phyloP scores from a whole-genome alignment of 2,329 filamentous ascomycete genomes.

The Penicillium sclerotigenum region DNA sequence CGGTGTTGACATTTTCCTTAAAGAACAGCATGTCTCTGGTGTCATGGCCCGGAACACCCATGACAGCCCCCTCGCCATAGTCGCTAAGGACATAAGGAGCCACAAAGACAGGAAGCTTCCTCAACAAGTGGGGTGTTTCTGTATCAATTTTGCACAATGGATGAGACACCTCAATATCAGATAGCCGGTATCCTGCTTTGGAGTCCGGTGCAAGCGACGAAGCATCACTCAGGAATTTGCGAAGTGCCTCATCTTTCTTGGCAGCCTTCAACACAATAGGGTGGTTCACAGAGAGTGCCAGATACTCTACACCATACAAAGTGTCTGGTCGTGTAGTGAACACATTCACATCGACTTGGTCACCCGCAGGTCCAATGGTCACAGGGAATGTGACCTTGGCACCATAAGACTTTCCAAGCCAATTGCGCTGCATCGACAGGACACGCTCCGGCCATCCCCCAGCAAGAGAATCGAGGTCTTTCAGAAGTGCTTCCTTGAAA shows the following conservation, averaged over 20 bases:
- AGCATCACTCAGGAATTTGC: constrained; percentile 61
- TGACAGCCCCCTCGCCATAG: constrained; percentile 83
- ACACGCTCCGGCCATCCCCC: constrained; percentile 79
- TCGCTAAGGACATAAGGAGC: constrained; percentile 82
- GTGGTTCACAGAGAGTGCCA: constrained; percentile 73
- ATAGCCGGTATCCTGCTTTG: constrained; percentile 65
- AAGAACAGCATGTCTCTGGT: constrained; percentile 75
- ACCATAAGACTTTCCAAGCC: constrained; percentile 77
- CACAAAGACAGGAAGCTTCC: constrained; percentile 68
- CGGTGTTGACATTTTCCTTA: constrained; percentile 62
- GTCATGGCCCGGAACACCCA: constrained; percentile 89
- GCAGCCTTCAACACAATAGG: constrained; percentile 64
- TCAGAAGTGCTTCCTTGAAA: constrained; percentile 69
- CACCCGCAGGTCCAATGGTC: constrained; percentile 33
- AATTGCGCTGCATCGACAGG: constrained; percentile 78
- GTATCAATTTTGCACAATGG: constrained; percentile 59
- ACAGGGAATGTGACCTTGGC: constrained; percentile 70
- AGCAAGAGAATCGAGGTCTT: constrained; percentile 66
- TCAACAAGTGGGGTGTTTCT: constrained; percentile 39
- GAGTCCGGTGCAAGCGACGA: constrained; percentile 54
- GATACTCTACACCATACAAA: constrained; percentile 79
- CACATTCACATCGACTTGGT: constrained; percentile 58
- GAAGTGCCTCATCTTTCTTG: constrained; percentile 58
- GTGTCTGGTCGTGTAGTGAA: constrained; percentile 86
- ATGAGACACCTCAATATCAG: constrained; percentile 60